A percentile compares a stretch with the other conserved stretches of the same genome.
phyloP scores from a whole-genome alignment of 805 yeast genomes.

The Yarrowia divulgata region DNA sequence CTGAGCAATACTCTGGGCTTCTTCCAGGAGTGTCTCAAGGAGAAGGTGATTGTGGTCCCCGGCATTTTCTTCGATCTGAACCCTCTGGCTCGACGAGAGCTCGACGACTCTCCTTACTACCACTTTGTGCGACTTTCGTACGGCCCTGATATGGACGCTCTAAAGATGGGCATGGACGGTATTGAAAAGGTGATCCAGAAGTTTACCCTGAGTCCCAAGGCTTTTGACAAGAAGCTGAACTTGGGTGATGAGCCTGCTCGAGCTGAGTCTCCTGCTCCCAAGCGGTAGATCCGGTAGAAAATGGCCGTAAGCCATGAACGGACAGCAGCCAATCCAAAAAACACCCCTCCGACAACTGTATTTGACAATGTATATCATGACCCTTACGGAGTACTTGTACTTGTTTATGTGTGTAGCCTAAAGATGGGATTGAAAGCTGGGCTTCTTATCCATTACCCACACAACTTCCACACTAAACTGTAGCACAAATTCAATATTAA shows the following conservation, averaged over 20 bases:
- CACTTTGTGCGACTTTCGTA: slow-evolving; percentile 65
- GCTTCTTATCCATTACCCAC: too few relatives aligned
- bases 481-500: too few relatives aligned
- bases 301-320: not conserved
- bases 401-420: too few relatives aligned
- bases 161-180: slow-evolving; percentile 66
- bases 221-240: slow-evolving; percentile 7
- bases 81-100: slow-evolving; percentile 57
- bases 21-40: slow-evolving; percentile 68
- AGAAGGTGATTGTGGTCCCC: slow-evolving; percentile 66
- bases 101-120: slow-evolving; percentile 66
- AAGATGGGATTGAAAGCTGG: too few relatives aligned
- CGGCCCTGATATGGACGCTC: slow-evolving; percentile 62
- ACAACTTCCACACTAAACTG: too few relatives aligned
- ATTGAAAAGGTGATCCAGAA: slow-evolving; percentile 56
- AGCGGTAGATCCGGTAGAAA: not conserved
- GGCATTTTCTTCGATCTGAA: slow-evolving; percentile 68
- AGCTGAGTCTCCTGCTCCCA: slow-evolving; percentile 36
- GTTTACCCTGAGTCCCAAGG: slow-evolving; percentile 6
- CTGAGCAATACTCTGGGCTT: slow-evolving; percentile 65
- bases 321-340: not conserved
- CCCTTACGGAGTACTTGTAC: too few relatives aligned
- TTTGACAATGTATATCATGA: not conserved
- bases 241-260: slow-evolving; percentile 22
- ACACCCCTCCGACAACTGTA: not conserved